Base-by-base conservation (phyloP, 163 green algal genomes). In the Scenedesmus sp. region DNA sequence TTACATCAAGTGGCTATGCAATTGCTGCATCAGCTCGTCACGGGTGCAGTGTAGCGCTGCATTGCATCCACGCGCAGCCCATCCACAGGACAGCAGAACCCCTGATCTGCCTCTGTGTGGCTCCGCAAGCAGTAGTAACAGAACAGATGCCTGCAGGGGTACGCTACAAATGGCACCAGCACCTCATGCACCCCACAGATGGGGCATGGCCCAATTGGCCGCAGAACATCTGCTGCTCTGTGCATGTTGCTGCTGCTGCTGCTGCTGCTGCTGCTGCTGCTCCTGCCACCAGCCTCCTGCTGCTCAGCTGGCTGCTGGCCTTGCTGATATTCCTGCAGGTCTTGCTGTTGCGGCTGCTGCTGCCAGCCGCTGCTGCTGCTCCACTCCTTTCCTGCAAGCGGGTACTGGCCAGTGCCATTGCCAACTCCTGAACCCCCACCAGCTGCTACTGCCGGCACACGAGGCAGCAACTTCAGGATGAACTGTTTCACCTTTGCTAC, bases 111-210 rank as follows among this genome's bases (percentile, higher is more conserved):
- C 53, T 94, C 81, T 26, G 88, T 94, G 80, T 94, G 84, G 20
- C 92, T 88, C 0, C 93, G 78, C 59, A 99, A 89, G 93, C 97
- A 99, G 86, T 98, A 99, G 94, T 99, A 99, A 91, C 98, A 99
- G 90, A 97, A 99, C 10, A 92, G 24, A 87, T 99, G 97, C 33
- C 90, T 59, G 93, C 97, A 99, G 1, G 97, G 97, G 43, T 96
- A 44, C 20, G 97, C 97, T 13, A 80, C 70, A 68, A 94, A 98
- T 0, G 97, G 96, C 53, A 94, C 79, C 18, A 95, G 84, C 22
- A 97, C 89, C 2, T 97, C 92, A 3, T 70, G 51, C 0, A 80
- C 81, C 22, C 89, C 88, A 90, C 97, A 99, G 33, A 97, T 91
- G 24, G 92, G 92, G 86, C 95, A 96, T 20, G 90, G 90, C 35